Conservation (phyloP, 2,329 filamentous ascomycete species). For the Leptographium wingfieldii region DNA sequence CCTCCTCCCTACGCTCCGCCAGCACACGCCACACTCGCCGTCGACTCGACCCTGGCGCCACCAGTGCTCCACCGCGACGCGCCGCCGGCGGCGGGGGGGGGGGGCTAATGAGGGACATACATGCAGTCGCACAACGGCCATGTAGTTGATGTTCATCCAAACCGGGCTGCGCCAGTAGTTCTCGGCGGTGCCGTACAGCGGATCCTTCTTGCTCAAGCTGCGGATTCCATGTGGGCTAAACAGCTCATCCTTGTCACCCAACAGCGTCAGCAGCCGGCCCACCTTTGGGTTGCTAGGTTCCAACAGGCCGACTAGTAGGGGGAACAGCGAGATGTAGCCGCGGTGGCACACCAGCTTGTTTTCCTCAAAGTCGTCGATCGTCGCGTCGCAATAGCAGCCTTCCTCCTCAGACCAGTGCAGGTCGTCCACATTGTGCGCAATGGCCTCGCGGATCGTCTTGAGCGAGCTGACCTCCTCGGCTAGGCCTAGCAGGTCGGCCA, state of each 20-base stretch:
- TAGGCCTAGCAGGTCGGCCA: slow-evolving; percentile 64
- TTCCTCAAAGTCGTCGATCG: slow-evolving; percentile 91
- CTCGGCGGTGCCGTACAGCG: slow-evolving; percentile 78
- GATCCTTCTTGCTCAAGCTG: slow-evolving; percentile 72
- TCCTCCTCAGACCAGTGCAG: slow-evolving; percentile 80
- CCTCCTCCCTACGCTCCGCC: too few relatives aligned
- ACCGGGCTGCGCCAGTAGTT: slow-evolving; percentile 96
- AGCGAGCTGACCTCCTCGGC: slow-evolving; percentile 58
- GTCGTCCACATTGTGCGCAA: slow-evolving; percentile 77
- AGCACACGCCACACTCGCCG: too few relatives aligned
- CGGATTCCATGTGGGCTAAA: slow-evolving; percentile 84
- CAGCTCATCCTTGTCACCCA: slow-evolving; percentile 72
- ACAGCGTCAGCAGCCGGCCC: slow-evolving; percentile 61
- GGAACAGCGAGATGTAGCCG: slow-evolving; percentile 88
- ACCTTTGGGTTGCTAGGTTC: slow-evolving; percentile 61
- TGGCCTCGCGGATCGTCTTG: slow-evolving; percentile 58
- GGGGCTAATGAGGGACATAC: slow-evolving; percentile 35
- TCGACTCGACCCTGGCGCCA: too few relatives aligned
- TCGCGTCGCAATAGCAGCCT: slow-evolving; percentile 85
- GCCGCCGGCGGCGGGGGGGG: too few relatives aligned
- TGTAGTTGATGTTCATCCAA: slow-evolving; percentile 95
- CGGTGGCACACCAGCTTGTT: slow-evolving; percentile 85
- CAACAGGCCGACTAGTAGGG: slow-evolving; percentile 76
- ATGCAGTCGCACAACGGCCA: slow-evolving; percentile 65
- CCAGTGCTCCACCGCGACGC: too few relatives aligned